A percentile compares a stretch with the other conserved stretches of the same genome.
These are phyloP conservation scores for Botrytis pseudocinerea DNA, from an alignment of 2,329 filamentous ascomycete genomes.

Conservation along the genomic window DNA sequence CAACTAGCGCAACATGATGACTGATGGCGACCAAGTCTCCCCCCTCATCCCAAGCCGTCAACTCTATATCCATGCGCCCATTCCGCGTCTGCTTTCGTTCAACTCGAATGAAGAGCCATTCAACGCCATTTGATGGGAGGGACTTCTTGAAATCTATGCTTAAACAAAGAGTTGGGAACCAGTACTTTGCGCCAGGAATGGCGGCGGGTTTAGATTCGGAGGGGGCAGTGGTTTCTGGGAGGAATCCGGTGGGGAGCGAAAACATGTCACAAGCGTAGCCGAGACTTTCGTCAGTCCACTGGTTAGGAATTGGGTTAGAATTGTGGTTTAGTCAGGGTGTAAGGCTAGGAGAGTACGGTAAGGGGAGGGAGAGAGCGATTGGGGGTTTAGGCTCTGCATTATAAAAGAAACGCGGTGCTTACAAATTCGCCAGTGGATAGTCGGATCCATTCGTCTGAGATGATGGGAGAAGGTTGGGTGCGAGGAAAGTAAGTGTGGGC, in stretches of 20 bases:
- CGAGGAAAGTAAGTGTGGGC: slow-evolving; percentile 54
- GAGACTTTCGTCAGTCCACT: slow-evolving; percentile 63
- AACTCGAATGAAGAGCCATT: slow-evolving; percentile 70
- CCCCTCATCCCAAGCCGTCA: slow-evolving; percentile 63
- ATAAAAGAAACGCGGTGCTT: not conserved
- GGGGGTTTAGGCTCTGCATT: not conserved
- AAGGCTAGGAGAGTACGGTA: not conserved
- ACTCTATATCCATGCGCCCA: slow-evolving; percentile 73
- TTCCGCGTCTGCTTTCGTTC: slow-evolving; percentile 67
- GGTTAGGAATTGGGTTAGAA: not conserved
- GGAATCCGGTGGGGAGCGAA: slow-evolving; percentile 37
- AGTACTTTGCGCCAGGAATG: slow-evolving; percentile 37
- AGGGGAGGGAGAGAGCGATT: too few relatives aligned
- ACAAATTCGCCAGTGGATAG: slow-evolving; percentile 54
- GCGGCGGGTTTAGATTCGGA: slow-evolving; percentile 50
- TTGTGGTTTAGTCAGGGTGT: not conserved
- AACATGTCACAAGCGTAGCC: slow-evolving; percentile 70
- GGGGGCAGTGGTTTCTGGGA: not conserved
- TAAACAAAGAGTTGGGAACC: slow-evolving; percentile 61
- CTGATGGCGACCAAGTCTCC: slow-evolving; percentile 68
- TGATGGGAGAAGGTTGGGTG: slow-evolving; percentile 44
- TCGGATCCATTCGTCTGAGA: slow-evolving; percentile 67
- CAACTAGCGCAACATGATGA: slow-evolving; percentile 65
- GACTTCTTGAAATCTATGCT: slow-evolving; percentile 77
- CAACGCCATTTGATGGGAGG: slow-evolving; percentile 65